phyloP scores from a whole-genome alignment of 2,329 filamentous ascomycete genomes.

The Ambrosiella beaveri region DNA sequence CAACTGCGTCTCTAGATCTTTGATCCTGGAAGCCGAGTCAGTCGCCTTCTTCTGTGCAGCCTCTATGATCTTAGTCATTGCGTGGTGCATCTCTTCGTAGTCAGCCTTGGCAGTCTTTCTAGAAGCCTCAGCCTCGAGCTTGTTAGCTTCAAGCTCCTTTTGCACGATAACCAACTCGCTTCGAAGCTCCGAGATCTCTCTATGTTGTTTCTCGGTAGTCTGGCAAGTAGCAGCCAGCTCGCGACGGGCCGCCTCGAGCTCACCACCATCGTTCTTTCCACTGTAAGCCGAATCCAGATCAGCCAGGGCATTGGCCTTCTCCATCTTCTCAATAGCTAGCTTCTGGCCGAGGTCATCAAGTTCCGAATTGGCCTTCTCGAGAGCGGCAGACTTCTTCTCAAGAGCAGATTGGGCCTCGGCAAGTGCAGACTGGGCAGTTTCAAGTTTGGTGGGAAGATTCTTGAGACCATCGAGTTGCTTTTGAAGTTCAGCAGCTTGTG shows the following conservation, averaged over 20 bases:
- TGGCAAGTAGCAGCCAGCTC: slow-evolving; percentile 33
- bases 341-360: slow-evolving; percentile 32
- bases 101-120: slow-evolving; percentile 40
- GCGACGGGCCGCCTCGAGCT: slow-evolving; percentile 32
- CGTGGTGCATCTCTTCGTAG: slow-evolving; percentile 46
- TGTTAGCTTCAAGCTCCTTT: slow-evolving; percentile 37
- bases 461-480: slow-evolving; percentile 40
- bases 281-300: slow-evolving; percentile 40
- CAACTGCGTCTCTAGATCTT: slow-evolving; percentile 47
- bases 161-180: slow-evolving; percentile 31
- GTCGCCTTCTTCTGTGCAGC: slow-evolving; percentile 36
- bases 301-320: slow-evolving; percentile 39
- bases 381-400: background rate
- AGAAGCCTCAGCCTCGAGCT: slow-evolving; percentile 32
- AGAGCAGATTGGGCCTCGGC: background rate
- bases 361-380: slow-evolving; percentile 20
- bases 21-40: slow-evolving; percentile 36
- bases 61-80: slow-evolving; percentile 41
- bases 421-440: slow-evolving; percentile 3
- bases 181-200: slow-evolving; percentile 20
- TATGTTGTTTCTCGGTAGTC: slow-evolving; percentile 25
- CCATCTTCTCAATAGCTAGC: slow-evolving; percentile 42
- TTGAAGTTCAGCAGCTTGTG: slow-evolving; percentile 24
- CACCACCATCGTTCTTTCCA: slow-evolving; percentile 37
- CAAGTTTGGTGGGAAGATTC: slow-evolving; percentile 13